phyloP scores from a whole-genome alignment of 2,329 filamentous ascomycete species.

The Sporothrix inflata region DNA sequence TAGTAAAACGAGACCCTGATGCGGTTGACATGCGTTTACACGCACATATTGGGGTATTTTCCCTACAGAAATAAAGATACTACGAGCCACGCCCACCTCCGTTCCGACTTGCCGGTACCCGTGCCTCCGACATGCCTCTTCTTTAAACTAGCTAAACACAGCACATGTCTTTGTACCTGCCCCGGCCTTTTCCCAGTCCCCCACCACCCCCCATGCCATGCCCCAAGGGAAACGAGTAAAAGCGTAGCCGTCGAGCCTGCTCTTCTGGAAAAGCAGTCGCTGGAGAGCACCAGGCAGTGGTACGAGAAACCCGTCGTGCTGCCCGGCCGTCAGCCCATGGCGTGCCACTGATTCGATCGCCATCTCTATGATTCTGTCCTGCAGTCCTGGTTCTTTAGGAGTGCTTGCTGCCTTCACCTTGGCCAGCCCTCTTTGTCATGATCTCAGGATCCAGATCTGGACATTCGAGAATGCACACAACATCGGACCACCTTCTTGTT shows the following conservation, averaged over 20 bases:
- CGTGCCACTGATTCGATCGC: background rate
- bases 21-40: background rate
- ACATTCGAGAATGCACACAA: slow-evolving; percentile 2
- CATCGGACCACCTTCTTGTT: background rate
- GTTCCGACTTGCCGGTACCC: slow-evolving; percentile 23
- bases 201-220: background rate
- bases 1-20: background rate
- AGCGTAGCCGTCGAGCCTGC: background rate
- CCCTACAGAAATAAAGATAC: background rate
- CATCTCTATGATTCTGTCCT: slow-evolving; percentile 1
- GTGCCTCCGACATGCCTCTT: slow-evolving; percentile 6
- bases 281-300: background rate
- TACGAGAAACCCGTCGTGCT: background rate
- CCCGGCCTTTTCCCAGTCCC: background rate
- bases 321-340: background rate
- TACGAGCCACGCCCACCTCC: background rate
- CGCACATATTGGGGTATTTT: background rate
- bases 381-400: background rate
- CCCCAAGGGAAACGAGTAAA: slow-evolving; percentile 9
- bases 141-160: background rate
- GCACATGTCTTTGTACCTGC: background rate
- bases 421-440: slow-evolving; percentile 8
- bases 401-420: background rate
- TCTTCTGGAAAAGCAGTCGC: slow-evolving; percentile 25
- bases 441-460: slow-evolving; percentile 13